Evolutionary conservation across 1,284 basidiomycete species (phyloP).

Genomic region (Melampsora occidentalis): DNA sequence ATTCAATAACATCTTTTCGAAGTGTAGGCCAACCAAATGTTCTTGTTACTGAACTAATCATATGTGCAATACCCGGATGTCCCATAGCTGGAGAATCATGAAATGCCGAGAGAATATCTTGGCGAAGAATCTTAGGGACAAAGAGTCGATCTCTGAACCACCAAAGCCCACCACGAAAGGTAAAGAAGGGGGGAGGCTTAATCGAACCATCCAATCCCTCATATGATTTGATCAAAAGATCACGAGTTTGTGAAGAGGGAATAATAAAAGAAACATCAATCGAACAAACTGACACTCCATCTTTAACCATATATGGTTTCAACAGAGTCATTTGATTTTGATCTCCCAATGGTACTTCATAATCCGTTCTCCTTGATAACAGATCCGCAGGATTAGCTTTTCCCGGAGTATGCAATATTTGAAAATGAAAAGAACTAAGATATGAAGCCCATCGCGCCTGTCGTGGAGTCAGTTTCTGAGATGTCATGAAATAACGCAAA

Average conservation of each 20-base stretch:
- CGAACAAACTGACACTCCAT: not conserved
- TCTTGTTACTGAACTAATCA: not conserved
- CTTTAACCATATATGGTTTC: too few species aligned
- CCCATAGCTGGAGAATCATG: not conserved
- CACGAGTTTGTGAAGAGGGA: not conserved
- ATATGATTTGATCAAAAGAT: not conserved
- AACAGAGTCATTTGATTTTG: too few species aligned
- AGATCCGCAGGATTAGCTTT: not conserved
- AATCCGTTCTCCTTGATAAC: not conserved
- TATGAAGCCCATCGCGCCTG: constrained; percentile 10
- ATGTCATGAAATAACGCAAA: constrained; percentile 5
- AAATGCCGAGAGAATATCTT: not conserved
- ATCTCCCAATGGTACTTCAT: too few species aligned
- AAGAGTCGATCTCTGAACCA: not conserved
- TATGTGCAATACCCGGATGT: not conserved
- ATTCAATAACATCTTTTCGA: not conserved
- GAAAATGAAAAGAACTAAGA: not conserved
- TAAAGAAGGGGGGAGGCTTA: not conserved
- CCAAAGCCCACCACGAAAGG: not conserved
- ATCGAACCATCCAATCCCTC: not conserved
- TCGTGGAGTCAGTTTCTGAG: not conserved
- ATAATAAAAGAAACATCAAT: not conserved
- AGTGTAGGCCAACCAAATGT: not conserved
- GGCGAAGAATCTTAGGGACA: not conserved
- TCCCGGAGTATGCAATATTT: not conserved